phyloP scores from a whole-genome alignment of 2,329 filamentous ascomycete genomes.

The Trichoderma endophyticum region DNA sequence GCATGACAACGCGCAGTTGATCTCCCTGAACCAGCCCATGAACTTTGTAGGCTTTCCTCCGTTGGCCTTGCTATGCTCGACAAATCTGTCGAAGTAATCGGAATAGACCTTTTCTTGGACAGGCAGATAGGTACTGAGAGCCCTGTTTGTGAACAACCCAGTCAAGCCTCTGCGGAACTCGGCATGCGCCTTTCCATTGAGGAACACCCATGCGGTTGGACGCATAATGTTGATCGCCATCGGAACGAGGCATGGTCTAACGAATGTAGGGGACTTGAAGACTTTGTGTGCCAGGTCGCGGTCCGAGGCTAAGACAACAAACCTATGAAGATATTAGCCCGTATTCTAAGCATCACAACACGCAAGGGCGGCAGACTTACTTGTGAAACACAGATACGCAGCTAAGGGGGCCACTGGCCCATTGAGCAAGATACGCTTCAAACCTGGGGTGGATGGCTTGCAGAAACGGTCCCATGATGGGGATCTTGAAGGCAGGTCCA shows the following conservation, averaged over 20 bases:
- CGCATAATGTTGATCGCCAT: constrained; percentile 15
- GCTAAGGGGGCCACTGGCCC: constrained; percentile 2
- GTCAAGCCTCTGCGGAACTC: constrained; percentile 6
- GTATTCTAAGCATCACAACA: neutral
- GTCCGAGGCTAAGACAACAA: constrained; percentile 5
- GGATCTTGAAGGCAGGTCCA: constrained; percentile 11
- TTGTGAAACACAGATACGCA: constrained; percentile 13
- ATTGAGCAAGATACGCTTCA: constrained; percentile 7
- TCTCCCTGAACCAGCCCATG: constrained; percentile 8
- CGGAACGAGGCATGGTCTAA: constrained; percentile 3
- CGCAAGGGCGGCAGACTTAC: neutral
- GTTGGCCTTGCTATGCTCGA: neutral
- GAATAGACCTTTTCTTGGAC: constrained; percentile 6
- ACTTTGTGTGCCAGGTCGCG: constrained; percentile 13
- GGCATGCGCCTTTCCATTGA: constrained; percentile 7
- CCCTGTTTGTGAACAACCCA: constrained; percentile 6
- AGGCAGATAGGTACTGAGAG: constrained; percentile 4
- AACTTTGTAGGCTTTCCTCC: neutral
- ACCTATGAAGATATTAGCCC: neutral
- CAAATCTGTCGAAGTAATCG: constrained; percentile 7
- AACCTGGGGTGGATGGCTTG: constrained; percentile 12
- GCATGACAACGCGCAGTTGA: constrained; percentile 5
- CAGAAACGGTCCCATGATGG: constrained; percentile 4
- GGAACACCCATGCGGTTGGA: constrained; percentile 14
- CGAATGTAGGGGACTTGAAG: constrained; percentile 7